phyloP scores from a whole-genome alignment of 805 yeast species.

The Myxozyma geophila region DNA sequence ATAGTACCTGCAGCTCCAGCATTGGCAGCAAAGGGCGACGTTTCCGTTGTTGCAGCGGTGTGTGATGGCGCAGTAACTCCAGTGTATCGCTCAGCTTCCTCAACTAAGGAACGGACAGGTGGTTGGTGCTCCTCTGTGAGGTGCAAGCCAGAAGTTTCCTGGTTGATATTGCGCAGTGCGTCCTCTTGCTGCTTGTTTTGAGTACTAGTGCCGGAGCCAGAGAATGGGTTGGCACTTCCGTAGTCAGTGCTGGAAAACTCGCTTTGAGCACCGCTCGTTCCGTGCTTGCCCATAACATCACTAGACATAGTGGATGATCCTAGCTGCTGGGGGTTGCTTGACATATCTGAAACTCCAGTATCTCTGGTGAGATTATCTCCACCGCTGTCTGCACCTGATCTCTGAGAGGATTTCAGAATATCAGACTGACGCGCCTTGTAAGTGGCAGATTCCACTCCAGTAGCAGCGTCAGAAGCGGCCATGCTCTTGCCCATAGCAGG shows the following conservation, averaged over 20 bases:
- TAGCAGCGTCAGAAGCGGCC: not conserved
- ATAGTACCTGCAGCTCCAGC: not conserved
- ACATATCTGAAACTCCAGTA: not conserved
- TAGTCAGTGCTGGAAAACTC: not conserved
- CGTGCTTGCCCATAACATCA: not conserved
- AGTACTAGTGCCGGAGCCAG: not conserved
- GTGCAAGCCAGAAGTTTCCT: slow-evolving; percentile 3
- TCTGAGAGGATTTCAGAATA: not conserved
- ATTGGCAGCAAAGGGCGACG: not conserved
- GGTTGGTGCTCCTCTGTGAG: not conserved
- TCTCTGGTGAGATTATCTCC: not conserved
- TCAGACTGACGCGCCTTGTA: not conserved
- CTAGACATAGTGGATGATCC: not conserved
- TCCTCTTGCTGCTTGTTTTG: not conserved
- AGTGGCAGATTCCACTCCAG: slow-evolving; percentile 4
- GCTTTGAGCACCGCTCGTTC: slow-evolving; percentile 1
- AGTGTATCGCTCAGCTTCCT: slow-evolving; percentile 2
- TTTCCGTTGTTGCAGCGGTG: not conserved
- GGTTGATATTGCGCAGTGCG: not conserved
- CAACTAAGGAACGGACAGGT: slow-evolving; percentile 11
- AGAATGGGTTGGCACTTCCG: not conserved
- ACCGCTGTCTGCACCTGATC: not conserved
- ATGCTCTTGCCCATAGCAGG: not conserved
- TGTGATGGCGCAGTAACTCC: not conserved
- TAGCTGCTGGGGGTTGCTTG: not conserved